These are phyloP conservation scores for Nannizziopsis barbatae DNA, from an alignment of 2,329 filamentous ascomycete genomes.

Conservation along the genomic window DNA sequence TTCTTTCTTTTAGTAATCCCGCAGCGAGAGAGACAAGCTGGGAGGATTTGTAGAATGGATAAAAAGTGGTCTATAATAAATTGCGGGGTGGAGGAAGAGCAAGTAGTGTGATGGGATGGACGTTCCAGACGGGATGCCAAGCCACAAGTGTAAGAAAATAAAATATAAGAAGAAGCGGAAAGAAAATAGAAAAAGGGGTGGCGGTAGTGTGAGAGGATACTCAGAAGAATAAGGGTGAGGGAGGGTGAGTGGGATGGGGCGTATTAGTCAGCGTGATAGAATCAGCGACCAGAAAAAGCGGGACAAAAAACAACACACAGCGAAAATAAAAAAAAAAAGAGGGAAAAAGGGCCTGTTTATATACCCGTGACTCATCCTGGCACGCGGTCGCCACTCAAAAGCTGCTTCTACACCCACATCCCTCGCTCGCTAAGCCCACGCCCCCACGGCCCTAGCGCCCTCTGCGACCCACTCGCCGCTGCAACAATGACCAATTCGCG, in stretches of 20 bases:
- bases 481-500: not conserved
- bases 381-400: slow-evolving; percentile 11
- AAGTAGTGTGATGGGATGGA: slow-evolving; percentile 1
- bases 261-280: slow-evolving; percentile 8
- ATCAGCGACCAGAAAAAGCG: slow-evolving; percentile 11
- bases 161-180: too few relatives aligned
- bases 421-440: slow-evolving; percentile 7
- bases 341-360: slow-evolving; percentile 16
- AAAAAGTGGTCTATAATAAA: not conserved
- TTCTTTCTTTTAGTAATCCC: too few relatives aligned
- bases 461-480: too few relatives aligned
- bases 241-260: too few relatives aligned
- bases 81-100: not conserved
- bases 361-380: slow-evolving; percentile 14
- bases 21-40: not conserved
- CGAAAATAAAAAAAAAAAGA: slow-evolving; percentile 2
- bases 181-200: too few relatives aligned
- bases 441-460: too few relatives aligned
- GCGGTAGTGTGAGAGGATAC: too few relatives aligned
- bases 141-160: too few relatives aligned
- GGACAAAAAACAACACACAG: not conserved
- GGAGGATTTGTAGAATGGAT: too few relatives aligned
- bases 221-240: too few relatives aligned
- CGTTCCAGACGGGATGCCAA: slow-evolving; percentile 16
- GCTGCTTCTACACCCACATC: slow-evolving; percentile 10